Base-by-base conservation (phyloP, 495 filamentous ascomycete species). In the Achaetomiella virescens region DNA sequence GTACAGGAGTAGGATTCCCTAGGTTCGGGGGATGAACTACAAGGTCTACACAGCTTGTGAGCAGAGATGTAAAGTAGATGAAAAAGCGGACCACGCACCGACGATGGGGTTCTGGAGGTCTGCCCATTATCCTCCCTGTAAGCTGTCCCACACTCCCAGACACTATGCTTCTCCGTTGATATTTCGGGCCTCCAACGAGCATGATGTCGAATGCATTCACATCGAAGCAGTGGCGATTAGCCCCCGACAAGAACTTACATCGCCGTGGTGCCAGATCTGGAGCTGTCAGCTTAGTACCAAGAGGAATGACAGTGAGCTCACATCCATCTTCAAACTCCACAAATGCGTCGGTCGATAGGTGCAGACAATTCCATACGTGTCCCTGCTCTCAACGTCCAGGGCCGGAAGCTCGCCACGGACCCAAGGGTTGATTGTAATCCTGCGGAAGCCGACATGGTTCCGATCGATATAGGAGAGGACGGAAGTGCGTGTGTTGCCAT, bases 361-460 rank as follows among this genome's bases (percentile, higher is more conserved):
- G 64, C 11, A 77, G 50, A 43, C 76, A 79, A 69, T 65, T 0
- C 72, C 74, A 25, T 62, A 59, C 0, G 52, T 54, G 44, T 78
- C 73, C 10, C 52, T 44, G n/a, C 54, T 38, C 17, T 54, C 61
- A 1, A 72, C 58, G 0, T 58, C 44, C 6, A 79, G 56, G 1
- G 62, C 27, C 3, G 65, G 70, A 11, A 54, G 24, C 17, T 59
- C 41, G 10, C 63, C 68, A 15, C 51, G 43, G 1, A 46, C 43
- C 68, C 60, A 70, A 1, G 61, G 35, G 1, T 37, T 48, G 25
- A 77, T 43, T 0, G 68, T 70, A 25, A 79, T 59, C 27, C 59
- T 64, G 17, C 75, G 66, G 52, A 79, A 79, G 0, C 76, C 76
- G 29, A 78, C 66, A 45, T 76, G 73, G 44, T 74, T 70, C 25